A percentile compares a stretch with the other conserved stretches of the same genome.
phyloP scores from a whole-genome alignment of 176 grass and related monocot genomes.

The Typha latifolia region DNA sequence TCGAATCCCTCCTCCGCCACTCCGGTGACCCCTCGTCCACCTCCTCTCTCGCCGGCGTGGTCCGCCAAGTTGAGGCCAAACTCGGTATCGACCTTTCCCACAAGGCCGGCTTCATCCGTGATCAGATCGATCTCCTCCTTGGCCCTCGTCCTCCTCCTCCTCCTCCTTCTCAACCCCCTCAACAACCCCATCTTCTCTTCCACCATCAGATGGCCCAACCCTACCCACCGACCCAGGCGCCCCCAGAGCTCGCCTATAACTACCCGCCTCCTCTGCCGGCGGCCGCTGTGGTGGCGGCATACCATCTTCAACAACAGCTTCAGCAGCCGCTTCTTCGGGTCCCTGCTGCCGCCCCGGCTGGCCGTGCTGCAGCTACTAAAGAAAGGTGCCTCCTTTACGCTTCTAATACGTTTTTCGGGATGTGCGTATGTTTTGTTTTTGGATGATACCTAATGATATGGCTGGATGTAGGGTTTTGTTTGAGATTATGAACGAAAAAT shows the following conservation, averaged over 20 bases:
- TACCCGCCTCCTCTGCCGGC: constrained; percentile 10
- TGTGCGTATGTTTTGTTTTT: neutral
- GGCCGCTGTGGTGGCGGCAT: constrained; percentile 9
- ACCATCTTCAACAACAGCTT: constrained; percentile 13
- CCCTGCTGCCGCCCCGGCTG: neutral
- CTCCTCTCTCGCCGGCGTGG: neutral
- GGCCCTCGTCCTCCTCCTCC: neutral
- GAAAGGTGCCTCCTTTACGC: constrained; percentile 10
- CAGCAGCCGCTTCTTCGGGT: neutral
- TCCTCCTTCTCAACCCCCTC: constrained; percentile 1
- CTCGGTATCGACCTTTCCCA: neutral
- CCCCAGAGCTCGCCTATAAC: neutral
- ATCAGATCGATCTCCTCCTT: constrained; percentile 10
- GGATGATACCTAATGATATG: neutral
- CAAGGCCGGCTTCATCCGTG: constrained; percentile 2
- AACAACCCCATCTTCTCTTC: neutral
- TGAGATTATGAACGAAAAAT: neutral
- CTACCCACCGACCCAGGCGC: neutral
- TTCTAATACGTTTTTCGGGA: neutral
- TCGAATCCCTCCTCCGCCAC: constrained; percentile 6
- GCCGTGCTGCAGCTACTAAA: neutral
- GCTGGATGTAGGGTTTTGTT: neutral
- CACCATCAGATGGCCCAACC: neutral
- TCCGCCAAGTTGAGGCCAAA: constrained; percentile 11
- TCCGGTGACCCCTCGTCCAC: neutral